These are phyloP conservation scores for Malus orientalis DNA, from an alignment of 306 rosid genomes.

Conservation along the genomic window DNA sequence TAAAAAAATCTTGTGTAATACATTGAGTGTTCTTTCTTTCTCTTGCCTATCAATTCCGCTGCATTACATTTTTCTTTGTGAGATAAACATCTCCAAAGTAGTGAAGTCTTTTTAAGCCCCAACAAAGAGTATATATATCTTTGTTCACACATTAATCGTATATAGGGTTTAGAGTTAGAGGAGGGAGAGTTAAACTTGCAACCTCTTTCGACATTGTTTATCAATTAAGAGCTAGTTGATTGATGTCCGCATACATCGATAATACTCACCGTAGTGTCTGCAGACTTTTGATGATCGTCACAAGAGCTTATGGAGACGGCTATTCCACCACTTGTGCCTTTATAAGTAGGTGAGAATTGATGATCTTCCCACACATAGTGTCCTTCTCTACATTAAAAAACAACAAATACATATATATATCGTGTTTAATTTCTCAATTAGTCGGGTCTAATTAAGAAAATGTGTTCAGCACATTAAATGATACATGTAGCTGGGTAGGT, in stretches of 20 bases:
- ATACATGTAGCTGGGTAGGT: neutral
- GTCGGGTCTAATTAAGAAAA: neutral
- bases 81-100: too few species aligned
- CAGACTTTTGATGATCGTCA: constrained; percentile 30
- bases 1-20: too few species aligned
- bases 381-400: constrained; percentile 16
- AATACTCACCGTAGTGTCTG: constrained; percentile 37
- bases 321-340: constrained; percentile 35
- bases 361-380: constrained; percentile 34
- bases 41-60: too few species aligned
- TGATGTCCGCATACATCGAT: neutral
- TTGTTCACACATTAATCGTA: neutral
- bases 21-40: too few species aligned
- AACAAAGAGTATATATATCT: neutral
- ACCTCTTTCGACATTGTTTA: neutral
- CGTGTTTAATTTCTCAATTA: neutral
- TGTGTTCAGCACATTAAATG: neutral
- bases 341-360: constrained; percentile 10
- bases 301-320: constrained; percentile 36
- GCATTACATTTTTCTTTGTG: too few species aligned
- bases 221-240: neutral
- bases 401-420: neutral
- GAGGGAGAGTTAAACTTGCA: too few species aligned
- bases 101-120: too few species aligned
- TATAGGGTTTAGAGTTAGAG: too few species aligned